These are phyloP conservation scores for Emmonsiellopsis sp. DNA, from an alignment of 2,329 filamentous ascomycete genomes.

Conservation along the genomic window DNA sequence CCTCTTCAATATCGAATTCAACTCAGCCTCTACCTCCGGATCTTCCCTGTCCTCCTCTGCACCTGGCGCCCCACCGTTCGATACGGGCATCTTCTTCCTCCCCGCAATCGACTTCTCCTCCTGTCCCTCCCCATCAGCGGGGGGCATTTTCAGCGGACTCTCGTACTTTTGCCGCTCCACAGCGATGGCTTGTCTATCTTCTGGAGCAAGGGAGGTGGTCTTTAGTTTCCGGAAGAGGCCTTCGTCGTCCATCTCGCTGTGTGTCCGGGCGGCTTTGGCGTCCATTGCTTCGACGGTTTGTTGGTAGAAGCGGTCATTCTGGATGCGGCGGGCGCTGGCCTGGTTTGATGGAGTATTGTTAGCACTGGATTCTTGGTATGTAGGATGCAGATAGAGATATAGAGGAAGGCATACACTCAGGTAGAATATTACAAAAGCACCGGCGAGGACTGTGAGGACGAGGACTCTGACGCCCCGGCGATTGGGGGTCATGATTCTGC, in stretches of 20 bases:
- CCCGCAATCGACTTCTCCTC: slow-evolving; percentile 45
- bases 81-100: slow-evolving; percentile 40
- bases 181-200: slow-evolving; percentile 56
- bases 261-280: slow-evolving; percentile 31
- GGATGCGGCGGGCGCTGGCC: slow-evolving; percentile 31
- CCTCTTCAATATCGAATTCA: slow-evolving; percentile 72
- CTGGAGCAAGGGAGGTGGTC: slow-evolving; percentile 57
- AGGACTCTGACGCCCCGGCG: slow-evolving; percentile 58
- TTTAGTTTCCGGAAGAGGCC: slow-evolving; percentile 57
- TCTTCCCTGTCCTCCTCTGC: slow-evolving; percentile 18
- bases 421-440: slow-evolving; percentile 61
- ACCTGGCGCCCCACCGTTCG: slow-evolving; percentile 22
- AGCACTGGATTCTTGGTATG: background rate
- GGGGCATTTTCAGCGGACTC: slow-evolving; percentile 23
- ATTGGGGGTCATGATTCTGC: slow-evolving; percentile 52
- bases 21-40: slow-evolving; percentile 52
- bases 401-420: slow-evolving; percentile 50
- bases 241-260: slow-evolving; percentile 47
- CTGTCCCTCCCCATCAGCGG: slow-evolving; percentile 38
- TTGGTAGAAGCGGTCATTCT: slow-evolving; percentile 44
- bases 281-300: slow-evolving; percentile 47
- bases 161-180: slow-evolving; percentile 50
- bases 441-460: slow-evolving; percentile 53
- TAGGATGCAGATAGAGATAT: background rate
- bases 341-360: slow-evolving; percentile 12